These are phyloP conservation scores for Boletus tylopilopsis DNA, from an alignment of 768 basidiomycete genomes.

Conservation along the genomic window DNA sequence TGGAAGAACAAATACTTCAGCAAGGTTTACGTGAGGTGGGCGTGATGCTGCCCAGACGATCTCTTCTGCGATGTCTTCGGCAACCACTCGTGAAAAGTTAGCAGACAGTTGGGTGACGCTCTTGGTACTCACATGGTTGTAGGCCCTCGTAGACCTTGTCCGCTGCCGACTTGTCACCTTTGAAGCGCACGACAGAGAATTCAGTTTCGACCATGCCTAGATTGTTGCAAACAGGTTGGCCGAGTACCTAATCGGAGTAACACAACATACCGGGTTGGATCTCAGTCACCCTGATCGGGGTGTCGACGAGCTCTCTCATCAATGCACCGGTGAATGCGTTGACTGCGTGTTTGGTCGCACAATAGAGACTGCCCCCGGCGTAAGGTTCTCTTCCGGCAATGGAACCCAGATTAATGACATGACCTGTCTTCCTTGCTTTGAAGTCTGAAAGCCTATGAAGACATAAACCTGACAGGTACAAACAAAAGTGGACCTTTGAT, in stretches of 20 bases:
- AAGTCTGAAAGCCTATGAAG: conserved; percentile 50
- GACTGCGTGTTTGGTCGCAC: conserved; percentile 86
- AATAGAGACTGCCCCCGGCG: conserved; percentile 88
- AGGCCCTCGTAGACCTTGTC: conserved; percentile 90
- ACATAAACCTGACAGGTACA: neutral
- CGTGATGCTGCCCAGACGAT: conserved; percentile 95
- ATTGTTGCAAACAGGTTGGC: neutral
- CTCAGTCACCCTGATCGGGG: conserved; percentile 90
- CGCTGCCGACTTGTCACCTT: conserved; percentile 78
- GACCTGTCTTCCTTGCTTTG: conserved; percentile 71
- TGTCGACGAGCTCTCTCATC: conserved; percentile 85
- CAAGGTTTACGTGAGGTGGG: conserved; percentile 89
- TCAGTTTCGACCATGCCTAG: conserved; percentile 85
- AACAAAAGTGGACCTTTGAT: conserved; percentile 54
- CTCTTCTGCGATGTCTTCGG: conserved; percentile 92
- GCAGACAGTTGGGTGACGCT: neutral
- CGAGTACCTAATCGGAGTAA: conserved; percentile 1
- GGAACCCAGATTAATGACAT: conserved; percentile 94
- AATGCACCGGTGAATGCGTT: conserved; percentile 82
- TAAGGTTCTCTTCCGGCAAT: conserved; percentile 89
- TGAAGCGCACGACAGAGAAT: conserved; percentile 88
- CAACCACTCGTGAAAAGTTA: conserved; percentile 50
- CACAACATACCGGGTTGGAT: conserved; percentile 74
- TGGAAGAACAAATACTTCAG: conserved; percentile 73
- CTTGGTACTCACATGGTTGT: conserved; percentile 62